These are phyloP conservation scores for Linum lewisii DNA, from an alignment of 345 rosid genomes.

Conservation along the genomic window DNA sequence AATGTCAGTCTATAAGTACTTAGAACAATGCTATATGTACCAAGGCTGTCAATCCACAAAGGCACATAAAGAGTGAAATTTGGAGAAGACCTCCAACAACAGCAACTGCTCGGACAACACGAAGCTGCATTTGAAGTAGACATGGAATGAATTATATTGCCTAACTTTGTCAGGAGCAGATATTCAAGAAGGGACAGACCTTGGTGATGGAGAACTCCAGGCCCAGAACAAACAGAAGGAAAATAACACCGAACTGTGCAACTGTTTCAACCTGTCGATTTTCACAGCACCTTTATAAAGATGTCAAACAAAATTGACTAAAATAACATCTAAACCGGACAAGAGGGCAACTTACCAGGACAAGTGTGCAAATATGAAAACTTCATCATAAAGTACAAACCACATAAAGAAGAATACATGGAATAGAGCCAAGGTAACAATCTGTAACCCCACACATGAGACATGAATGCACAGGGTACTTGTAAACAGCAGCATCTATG, in stretches of 20 bases:
- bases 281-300: background rate
- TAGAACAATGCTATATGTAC: constrained; percentile 31
- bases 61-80: constrained; percentile 82
- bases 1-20: background rate
- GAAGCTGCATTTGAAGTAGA: constrained; percentile 50
- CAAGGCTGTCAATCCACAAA: constrained; percentile 72
- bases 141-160: background rate
- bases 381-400: background rate
- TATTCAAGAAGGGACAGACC: constrained; percentile 24
- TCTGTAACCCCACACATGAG: background rate
- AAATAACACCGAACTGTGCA: constrained; percentile 96
- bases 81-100: constrained; percentile 85
- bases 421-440: background rate
- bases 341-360: background rate
- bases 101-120: constrained; percentile 92
- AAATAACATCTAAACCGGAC: background rate
- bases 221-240: constrained; percentile 91
- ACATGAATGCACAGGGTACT: background rate
- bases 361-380: background rate
- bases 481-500: background rate
- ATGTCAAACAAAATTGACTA: no score
- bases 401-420: background rate
- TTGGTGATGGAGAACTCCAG: constrained; percentile 78
- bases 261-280: constrained; percentile 59
- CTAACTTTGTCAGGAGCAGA: background rate